Evolutionary conservation across 2,329 filamentous ascomycete genomes (phyloP).

Genomic region (Fusarium heterosporum): DNA sequence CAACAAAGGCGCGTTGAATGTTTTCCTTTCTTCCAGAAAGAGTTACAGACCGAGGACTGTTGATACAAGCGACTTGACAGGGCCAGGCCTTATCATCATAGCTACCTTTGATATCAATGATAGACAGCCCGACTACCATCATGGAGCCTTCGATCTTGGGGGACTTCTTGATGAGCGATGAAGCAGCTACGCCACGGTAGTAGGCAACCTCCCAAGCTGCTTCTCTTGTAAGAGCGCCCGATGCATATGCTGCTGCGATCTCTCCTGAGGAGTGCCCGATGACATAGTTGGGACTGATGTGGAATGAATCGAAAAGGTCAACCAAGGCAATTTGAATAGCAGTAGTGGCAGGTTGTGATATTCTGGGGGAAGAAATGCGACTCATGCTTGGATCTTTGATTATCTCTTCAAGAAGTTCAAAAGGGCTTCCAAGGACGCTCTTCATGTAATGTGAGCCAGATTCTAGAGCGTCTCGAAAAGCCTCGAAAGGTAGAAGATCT

Average conservation of each 20-base stretch:
- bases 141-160: slow-evolving; percentile 54
- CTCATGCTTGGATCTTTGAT: slow-evolving; percentile 44
- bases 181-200: slow-evolving; percentile 54
- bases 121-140: slow-evolving; percentile 55
- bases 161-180: slow-evolving; percentile 43
- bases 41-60: slow-evolving; percentile 58
- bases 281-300: slow-evolving; percentile 50
- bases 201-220: slow-evolving; percentile 58
- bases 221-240: slow-evolving; percentile 51
- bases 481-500: slow-evolving; percentile 55
- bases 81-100: slow-evolving; percentile 38
- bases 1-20: slow-evolving; percentile 49
- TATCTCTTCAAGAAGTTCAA: slow-evolving; percentile 54
- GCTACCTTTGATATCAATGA: slow-evolving; percentile 45
- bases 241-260: slow-evolving; percentile 59
- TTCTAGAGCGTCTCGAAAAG: slow-evolving; percentile 56
- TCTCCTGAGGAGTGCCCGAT: slow-evolving; percentile 62
- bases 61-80: slow-evolving; percentile 58
- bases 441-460: slow-evolving; percentile 50
- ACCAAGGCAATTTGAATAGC: slow-evolving; percentile 58
- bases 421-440: slow-evolving; percentile 47
- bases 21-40: slow-evolving; percentile 55
- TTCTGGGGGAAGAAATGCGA: slow-evolving; percentile 50
- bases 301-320: slow-evolving; percentile 53
- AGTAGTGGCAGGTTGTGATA: slow-evolving; percentile 58